Conservation (phyloP, 305 asterid genomes). For the Fraxinus paxiana region DNA sequence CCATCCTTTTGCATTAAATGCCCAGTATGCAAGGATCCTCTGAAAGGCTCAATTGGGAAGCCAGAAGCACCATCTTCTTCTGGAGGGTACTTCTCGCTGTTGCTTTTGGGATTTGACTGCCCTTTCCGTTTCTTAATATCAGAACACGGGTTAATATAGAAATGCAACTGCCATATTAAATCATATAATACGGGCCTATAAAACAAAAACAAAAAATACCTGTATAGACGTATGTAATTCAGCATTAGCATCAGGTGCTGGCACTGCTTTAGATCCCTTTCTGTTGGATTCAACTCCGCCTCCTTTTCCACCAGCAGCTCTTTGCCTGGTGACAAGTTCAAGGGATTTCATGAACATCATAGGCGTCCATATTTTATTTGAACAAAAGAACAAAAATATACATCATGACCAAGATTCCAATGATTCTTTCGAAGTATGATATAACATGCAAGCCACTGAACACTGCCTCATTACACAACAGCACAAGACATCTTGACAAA, state of each 20-base stretch:
- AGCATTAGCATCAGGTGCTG: slow-evolving; percentile 68
- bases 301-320: slow-evolving; percentile 47
- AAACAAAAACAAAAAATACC: slow-evolving; percentile 32
- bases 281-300: slow-evolving; percentile 40
- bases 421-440: slow-evolving; percentile 2
- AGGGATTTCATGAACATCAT: slow-evolving; percentile 4
- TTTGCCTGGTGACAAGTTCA: slow-evolving; percentile 42
- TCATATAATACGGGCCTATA: neutral
- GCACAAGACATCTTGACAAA: neutral
- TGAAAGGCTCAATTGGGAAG: slow-evolving; percentile 44
- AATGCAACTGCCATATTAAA: neutral
- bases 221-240: slow-evolving; percentile 58
- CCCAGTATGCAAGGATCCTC: slow-evolving; percentile 33
- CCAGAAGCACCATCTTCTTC: slow-evolving; percentile 48
- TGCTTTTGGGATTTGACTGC: slow-evolving; percentile 49
- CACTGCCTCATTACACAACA: neutral
- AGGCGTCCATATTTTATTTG: neutral
- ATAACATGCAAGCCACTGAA: neutral
- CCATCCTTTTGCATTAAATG: slow-evolving; percentile 33
- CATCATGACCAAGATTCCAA: neutral
- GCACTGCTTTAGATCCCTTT: slow-evolving; percentile 55
- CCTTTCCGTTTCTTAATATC: slow-evolving; percentile 47
- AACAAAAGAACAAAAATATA: neutral
- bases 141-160: neutral
- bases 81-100: slow-evolving; percentile 53